phyloP scores from a whole-genome alignment of 2,329 filamentous ascomycete genomes.

The Paecilomyces sp. region DNA sequence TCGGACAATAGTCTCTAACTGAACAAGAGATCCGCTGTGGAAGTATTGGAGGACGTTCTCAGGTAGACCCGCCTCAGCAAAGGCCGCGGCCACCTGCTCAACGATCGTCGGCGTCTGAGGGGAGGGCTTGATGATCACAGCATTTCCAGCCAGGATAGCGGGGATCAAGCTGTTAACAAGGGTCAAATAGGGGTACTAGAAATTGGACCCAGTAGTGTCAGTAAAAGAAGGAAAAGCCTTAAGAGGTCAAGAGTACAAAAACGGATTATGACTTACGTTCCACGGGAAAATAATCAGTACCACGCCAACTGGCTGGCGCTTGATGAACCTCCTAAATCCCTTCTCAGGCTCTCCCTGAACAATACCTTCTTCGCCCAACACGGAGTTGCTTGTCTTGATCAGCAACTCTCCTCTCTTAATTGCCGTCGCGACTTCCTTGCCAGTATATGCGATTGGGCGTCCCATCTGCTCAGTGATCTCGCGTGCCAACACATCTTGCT shows the following conservation, averaged over 20 bases:
- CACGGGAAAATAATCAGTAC: conserved; percentile 88
- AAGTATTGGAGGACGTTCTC: conserved; percentile 83
- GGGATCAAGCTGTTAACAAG: conserved; percentile 89
- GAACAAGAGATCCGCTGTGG: conserved; percentile 71
- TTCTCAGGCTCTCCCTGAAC: conserved; percentile 76
- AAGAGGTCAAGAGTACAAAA: background rate
- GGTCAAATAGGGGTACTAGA: conserved; percentile 86
- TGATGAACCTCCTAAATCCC: conserved; percentile 85
- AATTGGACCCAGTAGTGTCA: conserved; percentile 3
- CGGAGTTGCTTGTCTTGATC: conserved; percentile 72
- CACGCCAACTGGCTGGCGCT: conserved; percentile 79
- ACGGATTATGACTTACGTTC: conserved; percentile 63
- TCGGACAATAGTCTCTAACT: conserved; percentile 71
- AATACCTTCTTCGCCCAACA: conserved; percentile 55
- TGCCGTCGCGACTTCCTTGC: conserved; percentile 76
- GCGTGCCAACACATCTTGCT: conserved; percentile 70
- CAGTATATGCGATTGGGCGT: conserved; percentile 78
- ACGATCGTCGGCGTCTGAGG: conserved; percentile 90
- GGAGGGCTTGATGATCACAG: conserved; percentile 88
- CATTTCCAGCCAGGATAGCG: conserved; percentile 83
- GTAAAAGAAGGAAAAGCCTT: conserved; percentile 3
- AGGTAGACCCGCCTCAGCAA: conserved; percentile 73
- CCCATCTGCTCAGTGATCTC: conserved; percentile 96
- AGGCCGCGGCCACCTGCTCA: conserved; percentile 72
- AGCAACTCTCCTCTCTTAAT: conserved; percentile 80